Conservation (phyloP, 208 protist genomes). For the Trypanosoma caninum region DNA sequence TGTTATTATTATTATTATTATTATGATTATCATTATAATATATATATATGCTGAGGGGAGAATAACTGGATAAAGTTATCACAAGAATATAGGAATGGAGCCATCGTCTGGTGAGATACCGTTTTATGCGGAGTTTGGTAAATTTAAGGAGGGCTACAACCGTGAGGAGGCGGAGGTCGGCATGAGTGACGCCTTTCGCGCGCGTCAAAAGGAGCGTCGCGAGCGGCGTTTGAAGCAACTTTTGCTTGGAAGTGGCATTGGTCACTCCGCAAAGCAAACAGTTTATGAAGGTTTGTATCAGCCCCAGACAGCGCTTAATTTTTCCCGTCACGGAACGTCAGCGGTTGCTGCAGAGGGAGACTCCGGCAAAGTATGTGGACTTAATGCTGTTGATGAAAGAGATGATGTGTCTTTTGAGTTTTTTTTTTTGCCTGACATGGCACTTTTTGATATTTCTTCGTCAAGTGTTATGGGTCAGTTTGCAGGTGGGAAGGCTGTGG, state of each 20-base stretch:
- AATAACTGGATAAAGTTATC: not conserved
- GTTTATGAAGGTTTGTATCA: conserved; percentile 54
- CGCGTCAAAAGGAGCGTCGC: conserved; percentile 27
- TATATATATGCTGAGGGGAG: conserved; percentile 4
- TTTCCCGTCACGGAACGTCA: conserved; percentile 26
- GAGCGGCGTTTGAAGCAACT: conserved; percentile 51
- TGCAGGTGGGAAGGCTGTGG: conserved; percentile 18
- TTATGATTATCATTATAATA: not conserved
- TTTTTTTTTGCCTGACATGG: not conserved
- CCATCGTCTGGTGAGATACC: not conserved
- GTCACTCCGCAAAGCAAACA: conserved; percentile 41
- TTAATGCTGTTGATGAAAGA: not conserved
- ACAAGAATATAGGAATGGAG: not conserved
- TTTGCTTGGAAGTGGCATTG: conserved; percentile 71
- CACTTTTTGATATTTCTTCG: conserved; percentile 11
- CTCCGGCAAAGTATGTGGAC: not conserved
- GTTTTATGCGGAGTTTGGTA: conserved; percentile 19
- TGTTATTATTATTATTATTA: no score
- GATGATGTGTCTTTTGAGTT: not conserved
- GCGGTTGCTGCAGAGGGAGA: not conserved
- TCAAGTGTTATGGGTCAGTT: conserved; percentile 15
- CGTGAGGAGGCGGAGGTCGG: conserved; percentile 42
- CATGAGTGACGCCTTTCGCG: conserved; percentile 57
- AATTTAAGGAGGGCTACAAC: conserved; percentile 24
- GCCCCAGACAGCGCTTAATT: conserved; percentile 50